Evolutionary conservation across 306 rosid genomes (phyloP).

Genomic region (Trifolium dubium): DNA sequence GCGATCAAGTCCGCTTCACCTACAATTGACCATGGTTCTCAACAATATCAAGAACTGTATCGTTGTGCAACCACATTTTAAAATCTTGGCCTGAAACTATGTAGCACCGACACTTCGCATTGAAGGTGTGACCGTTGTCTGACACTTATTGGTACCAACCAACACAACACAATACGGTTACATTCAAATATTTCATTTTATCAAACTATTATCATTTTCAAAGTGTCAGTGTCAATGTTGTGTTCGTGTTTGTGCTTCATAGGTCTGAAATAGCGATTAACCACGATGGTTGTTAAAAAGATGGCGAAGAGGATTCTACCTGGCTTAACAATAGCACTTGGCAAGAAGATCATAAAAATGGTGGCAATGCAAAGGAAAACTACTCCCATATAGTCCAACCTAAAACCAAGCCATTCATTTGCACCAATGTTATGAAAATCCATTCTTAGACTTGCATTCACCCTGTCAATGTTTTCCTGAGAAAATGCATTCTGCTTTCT

Average conservation of each 20-base stretch:
- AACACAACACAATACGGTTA: too few species aligned
- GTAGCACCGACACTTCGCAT: too few species aligned
- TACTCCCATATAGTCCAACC: constrained; percentile 72
- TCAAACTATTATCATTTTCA: too few species aligned
- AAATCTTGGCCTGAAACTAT: background rate
- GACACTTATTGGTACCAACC: too few species aligned
- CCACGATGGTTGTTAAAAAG: background rate
- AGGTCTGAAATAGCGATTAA: background rate
- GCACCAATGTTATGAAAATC: constrained; percentile 87
- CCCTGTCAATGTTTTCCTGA: constrained; percentile 64
- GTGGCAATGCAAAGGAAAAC: constrained; percentile 69
- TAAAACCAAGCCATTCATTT: constrained; percentile 88
- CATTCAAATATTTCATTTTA: too few species aligned
- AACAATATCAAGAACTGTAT: background rate
- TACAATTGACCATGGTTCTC: background rate
- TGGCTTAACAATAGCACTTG: constrained; percentile 71
- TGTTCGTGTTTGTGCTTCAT: too few species aligned
- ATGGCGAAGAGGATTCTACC: constrained; percentile 51
- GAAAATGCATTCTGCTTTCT: constrained; percentile 57
- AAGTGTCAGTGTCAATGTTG: too few species aligned
- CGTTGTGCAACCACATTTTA: background rate
- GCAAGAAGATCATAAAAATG: constrained; percentile 72
- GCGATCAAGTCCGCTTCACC: background rate
- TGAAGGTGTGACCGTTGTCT: too few species aligned
- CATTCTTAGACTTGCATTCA: constrained; percentile 77